These are phyloP conservation scores for Gossypium gossypioides DNA, from an alignment of 441 rosid species.

Conservation along the genomic window DNA sequence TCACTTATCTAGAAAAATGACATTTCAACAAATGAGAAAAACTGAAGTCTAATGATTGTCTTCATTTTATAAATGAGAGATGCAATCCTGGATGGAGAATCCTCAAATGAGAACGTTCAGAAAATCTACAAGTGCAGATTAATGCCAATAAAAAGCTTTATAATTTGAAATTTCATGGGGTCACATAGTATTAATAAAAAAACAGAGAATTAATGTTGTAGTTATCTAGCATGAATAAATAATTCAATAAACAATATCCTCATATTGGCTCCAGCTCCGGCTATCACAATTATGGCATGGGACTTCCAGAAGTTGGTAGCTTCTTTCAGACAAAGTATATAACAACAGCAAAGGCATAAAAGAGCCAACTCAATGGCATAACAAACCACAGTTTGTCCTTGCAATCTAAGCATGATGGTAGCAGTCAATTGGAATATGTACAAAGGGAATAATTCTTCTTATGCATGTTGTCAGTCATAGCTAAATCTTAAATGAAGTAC, in stretches of 20 bases:
- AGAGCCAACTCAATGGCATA: neutral
- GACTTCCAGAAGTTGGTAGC: neutral
- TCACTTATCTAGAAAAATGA: neutral
- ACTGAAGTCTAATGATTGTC: neutral
- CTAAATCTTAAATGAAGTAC: neutral
- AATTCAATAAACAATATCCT: neutral
- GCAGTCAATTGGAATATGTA: neutral
- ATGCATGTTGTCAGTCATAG: neutral
- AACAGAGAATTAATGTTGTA: neutral
- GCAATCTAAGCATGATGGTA: neutral
- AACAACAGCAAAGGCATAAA: neutral
- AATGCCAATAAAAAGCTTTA: neutral
- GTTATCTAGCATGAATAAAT: neutral
- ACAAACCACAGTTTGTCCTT: neutral
- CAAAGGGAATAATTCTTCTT: neutral
- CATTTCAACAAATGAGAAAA: neutral
- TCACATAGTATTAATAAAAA: neutral
- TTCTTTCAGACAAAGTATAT: neutral
- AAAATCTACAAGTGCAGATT: neutral
- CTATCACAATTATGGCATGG: neutral
- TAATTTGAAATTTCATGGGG: neutral
- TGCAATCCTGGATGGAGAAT: neutral
- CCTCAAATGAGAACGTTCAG: neutral
- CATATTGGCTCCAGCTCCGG: neutral
- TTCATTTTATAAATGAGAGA: neutral